Evolutionary conservation across 306 rosid species (phyloP).

Genomic region (Cotoneaster glaucophyllus): DNA sequence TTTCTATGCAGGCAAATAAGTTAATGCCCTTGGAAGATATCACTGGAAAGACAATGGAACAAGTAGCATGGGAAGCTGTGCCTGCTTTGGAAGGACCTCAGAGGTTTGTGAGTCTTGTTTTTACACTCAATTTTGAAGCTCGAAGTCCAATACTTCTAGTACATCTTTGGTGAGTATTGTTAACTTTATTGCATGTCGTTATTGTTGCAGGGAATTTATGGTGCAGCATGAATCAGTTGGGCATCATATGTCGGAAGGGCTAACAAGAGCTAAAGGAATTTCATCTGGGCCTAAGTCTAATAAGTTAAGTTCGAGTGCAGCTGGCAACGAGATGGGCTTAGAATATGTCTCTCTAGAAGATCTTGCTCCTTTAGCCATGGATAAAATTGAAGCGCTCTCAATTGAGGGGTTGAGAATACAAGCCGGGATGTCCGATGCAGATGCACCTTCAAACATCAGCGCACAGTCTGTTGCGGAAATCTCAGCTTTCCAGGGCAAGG

Average conservation of each 20-base stretch:
- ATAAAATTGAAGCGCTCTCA: slow-evolving; percentile 85
- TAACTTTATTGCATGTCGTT: slow-evolving; percentile 7
- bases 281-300: slow-evolving; percentile 30
- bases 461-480: slow-evolving; percentile 46
- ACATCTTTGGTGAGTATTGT: not conserved
- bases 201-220: slow-evolving; percentile 42
- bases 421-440: slow-evolving; percentile 71
- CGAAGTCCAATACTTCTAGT: not conserved
- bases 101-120: slow-evolving; percentile 46
- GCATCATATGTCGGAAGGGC: slow-evolving; percentile 28
- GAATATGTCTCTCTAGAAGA: slow-evolving; percentile 78
- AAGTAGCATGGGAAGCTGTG: slow-evolving; percentile 77
- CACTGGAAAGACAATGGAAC: slow-evolving; percentile 88
- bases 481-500: slow-evolving; percentile 61
- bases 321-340: slow-evolving; percentile 32
- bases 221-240: slow-evolving; percentile 38
- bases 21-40: slow-evolving; percentile 86
- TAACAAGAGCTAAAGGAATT: slow-evolving; percentile 24
- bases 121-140: not conserved
- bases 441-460: slow-evolving; percentile 72
- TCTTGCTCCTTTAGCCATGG: slow-evolving; percentile 88
- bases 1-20: slow-evolving; percentile 86
- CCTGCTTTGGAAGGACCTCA: slow-evolving; percentile 44
- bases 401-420: slow-evolving; percentile 91
- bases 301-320: slow-evolving; percentile 28